Percentiles rank a stretch among this genome's conserved stretches.
Conservation (phyloP, 2,329 filamentous ascomycete species). For the Fusarium subtropicale region DNA sequence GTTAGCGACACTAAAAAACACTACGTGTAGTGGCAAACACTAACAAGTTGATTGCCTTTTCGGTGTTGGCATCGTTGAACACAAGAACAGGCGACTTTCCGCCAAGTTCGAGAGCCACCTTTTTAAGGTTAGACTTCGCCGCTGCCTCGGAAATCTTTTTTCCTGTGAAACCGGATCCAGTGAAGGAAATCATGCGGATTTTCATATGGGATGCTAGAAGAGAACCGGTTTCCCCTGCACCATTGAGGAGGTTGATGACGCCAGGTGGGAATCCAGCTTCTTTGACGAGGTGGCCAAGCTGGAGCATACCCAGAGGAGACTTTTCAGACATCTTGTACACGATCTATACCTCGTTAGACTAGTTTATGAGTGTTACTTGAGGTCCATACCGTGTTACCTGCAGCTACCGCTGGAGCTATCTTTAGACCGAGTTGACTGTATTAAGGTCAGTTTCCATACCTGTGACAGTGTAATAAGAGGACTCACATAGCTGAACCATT, state of each 20-base stretch:
- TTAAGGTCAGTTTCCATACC: background rate
- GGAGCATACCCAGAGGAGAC: background rate
- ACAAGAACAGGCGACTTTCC: constrained; percentile 2
- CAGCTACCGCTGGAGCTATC: background rate
- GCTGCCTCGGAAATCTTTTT: background rate
- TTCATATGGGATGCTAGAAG: constrained; percentile 5
- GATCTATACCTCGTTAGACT: background rate
- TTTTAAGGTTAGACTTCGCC: background rate
- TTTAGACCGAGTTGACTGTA: background rate
- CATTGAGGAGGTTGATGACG: background rate
- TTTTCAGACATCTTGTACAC: constrained; percentile 7
- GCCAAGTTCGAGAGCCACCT: background rate
- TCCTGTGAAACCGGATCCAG: constrained; percentile 1
- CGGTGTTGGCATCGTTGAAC: background rate
- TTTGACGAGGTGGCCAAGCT: background rate
- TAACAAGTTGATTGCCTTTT: background rate
- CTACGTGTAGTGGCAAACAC: rapidly evolving
- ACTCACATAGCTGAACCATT: background rate
- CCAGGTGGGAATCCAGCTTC: constrained; percentile 4
- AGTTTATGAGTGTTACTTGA: rapidly evolving
- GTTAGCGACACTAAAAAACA: rapidly evolving
- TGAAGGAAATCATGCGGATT: constrained; percentile 4
- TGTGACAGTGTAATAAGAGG: rapidly evolving
- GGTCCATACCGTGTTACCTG: background rate
- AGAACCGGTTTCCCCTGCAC: background rate